A percentile compares a stretch with the other conserved stretches of the same genome.
Conservation (phyloP, 2,329 filamentous ascomycete genomes). For the Diplocarpon mali region DNA sequence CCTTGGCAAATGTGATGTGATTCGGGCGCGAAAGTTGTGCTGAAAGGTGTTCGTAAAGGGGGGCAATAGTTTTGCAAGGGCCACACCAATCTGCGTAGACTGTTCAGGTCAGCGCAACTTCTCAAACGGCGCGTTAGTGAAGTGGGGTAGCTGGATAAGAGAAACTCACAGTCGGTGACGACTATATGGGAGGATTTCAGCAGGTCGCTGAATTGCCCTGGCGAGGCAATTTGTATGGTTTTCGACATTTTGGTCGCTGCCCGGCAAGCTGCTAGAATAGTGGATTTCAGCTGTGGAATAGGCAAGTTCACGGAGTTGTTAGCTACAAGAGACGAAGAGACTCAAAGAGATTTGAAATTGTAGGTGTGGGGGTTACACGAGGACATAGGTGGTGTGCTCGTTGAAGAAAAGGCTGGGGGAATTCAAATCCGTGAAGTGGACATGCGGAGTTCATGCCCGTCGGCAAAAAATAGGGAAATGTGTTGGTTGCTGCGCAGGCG, state of each 20-base stretch:
- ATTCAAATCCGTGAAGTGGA: too few species aligned
- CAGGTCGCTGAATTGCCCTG: conserved; percentile 53
- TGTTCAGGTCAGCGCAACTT: conserved; percentile 29
- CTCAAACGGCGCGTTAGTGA: background rate
- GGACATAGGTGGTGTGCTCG: too few species aligned
- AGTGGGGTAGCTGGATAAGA: conserved; percentile 24
- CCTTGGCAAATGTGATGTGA: conserved; percentile 72
- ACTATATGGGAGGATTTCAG: conserved; percentile 67
- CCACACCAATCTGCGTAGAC: conserved; percentile 84
- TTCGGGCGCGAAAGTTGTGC: conserved; percentile 57
- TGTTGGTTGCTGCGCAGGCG: too few species aligned
- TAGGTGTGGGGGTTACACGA: too few species aligned
- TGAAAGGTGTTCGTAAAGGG: conserved; percentile 71
- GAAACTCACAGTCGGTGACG: conserved; percentile 70
- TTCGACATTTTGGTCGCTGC: conserved; percentile 24
- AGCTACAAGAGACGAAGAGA: background rate
- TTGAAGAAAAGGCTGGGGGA: too few species aligned
- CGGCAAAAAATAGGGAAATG: too few species aligned
- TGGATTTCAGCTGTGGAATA: background rate
- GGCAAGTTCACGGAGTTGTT: background rate
- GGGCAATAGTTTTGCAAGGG: conserved; percentile 74
- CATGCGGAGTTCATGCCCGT: too few species aligned
- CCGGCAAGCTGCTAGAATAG: background rate
- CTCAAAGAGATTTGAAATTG: too few species aligned
- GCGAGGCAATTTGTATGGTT: conserved; percentile 38